Evolutionary conservation across 75 land plant genomes (phyloP).

Genomic region (Sequoia sempervirens): DNA sequence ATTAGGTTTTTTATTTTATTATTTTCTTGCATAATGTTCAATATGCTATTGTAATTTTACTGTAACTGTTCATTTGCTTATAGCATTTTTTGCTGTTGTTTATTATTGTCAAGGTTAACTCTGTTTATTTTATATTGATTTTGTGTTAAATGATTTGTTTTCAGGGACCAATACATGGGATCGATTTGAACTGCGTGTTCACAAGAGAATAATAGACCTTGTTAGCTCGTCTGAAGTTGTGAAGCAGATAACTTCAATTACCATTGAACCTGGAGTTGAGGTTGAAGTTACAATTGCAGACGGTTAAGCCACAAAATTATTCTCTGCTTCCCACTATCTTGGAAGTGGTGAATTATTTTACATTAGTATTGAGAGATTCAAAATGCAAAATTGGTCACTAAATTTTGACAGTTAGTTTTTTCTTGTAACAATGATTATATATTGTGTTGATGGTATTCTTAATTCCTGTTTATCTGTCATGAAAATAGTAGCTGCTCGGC

Average conservation of each 20-base stretch:
- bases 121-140: background rate
- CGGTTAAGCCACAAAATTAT: constrained; percentile 11
- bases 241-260: constrained; percentile 87
- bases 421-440: background rate
- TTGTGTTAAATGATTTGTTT: background rate
- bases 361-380: background rate
- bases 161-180: constrained; percentile 91
- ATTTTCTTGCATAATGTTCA: background rate
- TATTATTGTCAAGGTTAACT: background rate
- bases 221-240: constrained; percentile 83
- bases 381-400: background rate
- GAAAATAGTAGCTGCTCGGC: background rate
- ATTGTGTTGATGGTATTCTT: background rate
- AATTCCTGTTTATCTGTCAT: background rate
- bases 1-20: background rate
- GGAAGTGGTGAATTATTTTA: background rate
- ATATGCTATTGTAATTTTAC: background rate
- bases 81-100: background rate
- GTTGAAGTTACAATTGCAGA: constrained; percentile 89
- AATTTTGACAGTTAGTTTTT: background rate
- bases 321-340: background rate
- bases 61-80: background rate
- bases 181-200: constrained; percentile 80
- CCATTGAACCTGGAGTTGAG: constrained; percentile 88
- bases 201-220: constrained; percentile 85